Evolutionary conservation across 768 basidiomycete species (phyloP), one percentile per base, ranked within the genome.

Genomic region (Phlebiopsis gigantea): DNA sequence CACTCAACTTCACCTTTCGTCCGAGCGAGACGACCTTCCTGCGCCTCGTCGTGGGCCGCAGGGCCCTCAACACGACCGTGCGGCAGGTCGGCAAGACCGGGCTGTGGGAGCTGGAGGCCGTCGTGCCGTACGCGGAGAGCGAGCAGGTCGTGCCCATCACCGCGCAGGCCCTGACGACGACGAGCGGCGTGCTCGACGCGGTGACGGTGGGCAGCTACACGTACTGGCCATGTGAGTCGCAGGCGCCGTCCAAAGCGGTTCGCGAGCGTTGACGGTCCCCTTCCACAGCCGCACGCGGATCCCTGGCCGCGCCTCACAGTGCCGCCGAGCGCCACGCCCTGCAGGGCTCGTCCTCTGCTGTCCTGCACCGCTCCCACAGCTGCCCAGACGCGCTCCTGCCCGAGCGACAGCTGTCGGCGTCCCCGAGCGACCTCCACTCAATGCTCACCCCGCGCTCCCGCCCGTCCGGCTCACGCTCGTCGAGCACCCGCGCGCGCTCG

Each of bases 191-290:
- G 34, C 66, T 90, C 17, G 88, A 89, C 63, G 78, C 82, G 0
- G 77, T 85, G 55, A 79, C 79, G 14, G 87, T 89, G 69, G 90
- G 89, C 55, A 78, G 83, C 59, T 90, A 89, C 69, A 78, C 79
- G 30, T 90, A 86, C 63, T 80, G 76, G 73, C 70, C 77, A 22
- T 66, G 73, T 56, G 54, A 78, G 84, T 75, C 19, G n/a, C 25
- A 12, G 47, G 44, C 19, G 69, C 65, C 12, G 39, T 9, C 21
- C 22, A 1, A 15, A 10, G 14, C 29, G 26, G 15, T n/a, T 19
- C 21, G 21, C 30, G 14, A n/a, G 19, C 6, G 15, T 15, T 17
- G 15, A n/a, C 46, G 17, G n/a, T 19, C 14, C 9, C 28, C 5
- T 6, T 25, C 21, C 12, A 15, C 30, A 25, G 47, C 34, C 22